These are phyloP conservation scores for Tolypocladium tropicale DNA, from an alignment of 2,329 filamentous ascomycete genomes.

Conservation along the genomic window DNA sequence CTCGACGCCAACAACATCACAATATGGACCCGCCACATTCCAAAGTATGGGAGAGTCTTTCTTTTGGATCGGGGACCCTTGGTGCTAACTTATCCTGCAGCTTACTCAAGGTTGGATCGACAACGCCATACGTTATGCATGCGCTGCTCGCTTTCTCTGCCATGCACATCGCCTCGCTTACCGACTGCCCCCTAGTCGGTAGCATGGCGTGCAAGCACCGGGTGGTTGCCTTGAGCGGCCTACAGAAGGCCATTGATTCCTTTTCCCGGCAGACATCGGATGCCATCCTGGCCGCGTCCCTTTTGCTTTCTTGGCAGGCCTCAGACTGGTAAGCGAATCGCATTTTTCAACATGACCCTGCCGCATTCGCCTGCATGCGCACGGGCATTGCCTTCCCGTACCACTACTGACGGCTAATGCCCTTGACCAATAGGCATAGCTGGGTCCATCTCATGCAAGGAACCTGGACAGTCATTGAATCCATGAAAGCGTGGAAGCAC, in stretches of 20 bases:
- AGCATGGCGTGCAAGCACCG: slow-evolving; percentile 86
- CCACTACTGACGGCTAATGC: slow-evolving; percentile 11
- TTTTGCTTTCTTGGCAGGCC: slow-evolving; percentile 90
- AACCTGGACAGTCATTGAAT: slow-evolving; percentile 80
- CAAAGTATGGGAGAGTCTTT: slow-evolving; percentile 58
- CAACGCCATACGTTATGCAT: slow-evolving; percentile 86
- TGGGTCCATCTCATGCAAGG: slow-evolving; percentile 92
- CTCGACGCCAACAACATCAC: slow-evolving; percentile 76
- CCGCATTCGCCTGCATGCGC: no score
- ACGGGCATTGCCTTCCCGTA: no score
- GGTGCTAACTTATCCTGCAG: neutral
- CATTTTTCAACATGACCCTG: neutral
- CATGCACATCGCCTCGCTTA: slow-evolving; percentile 83
- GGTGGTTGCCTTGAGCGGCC: slow-evolving; percentile 71
- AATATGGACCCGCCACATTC: slow-evolving; percentile 86
- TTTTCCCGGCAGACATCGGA: slow-evolving; percentile 85
- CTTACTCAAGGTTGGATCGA: slow-evolving; percentile 64
- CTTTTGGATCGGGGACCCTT: fast-evolving
- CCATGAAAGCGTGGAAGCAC: slow-evolving; percentile 86
- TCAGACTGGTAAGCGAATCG: slow-evolving; percentile 75
- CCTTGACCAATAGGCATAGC: slow-evolving; percentile 56
- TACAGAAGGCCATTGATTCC: slow-evolving; percentile 78
- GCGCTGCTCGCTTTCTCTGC: slow-evolving; percentile 85
- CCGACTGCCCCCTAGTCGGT: slow-evolving; percentile 72
- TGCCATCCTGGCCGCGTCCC: slow-evolving; percentile 80